Percentiles rank a stretch among this genome's conserved stretches.
These are phyloP conservation scores for Phytopythium sindhum DNA, from an alignment of 352 stramenopile genomes.

Conservation along the genomic window DNA sequence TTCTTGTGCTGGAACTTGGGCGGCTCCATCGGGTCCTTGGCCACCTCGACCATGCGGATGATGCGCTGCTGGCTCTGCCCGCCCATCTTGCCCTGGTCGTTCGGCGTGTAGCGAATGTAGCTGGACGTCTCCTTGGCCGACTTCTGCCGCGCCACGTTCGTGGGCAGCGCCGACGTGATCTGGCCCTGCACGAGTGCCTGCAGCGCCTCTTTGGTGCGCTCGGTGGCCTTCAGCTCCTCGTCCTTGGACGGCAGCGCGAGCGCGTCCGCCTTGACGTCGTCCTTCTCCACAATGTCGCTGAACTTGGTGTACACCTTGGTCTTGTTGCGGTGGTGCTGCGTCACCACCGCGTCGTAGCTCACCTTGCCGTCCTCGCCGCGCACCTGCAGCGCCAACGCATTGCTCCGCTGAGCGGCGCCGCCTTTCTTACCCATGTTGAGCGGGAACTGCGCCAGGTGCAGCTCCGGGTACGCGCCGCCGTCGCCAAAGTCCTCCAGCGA, in stretches of 20 bases:
- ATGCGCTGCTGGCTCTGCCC: slow-evolving; percentile 89
- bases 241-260: slow-evolving; percentile 44
- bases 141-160: slow-evolving; percentile 88
- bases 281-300: slow-evolving; percentile 91
- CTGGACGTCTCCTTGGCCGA: slow-evolving; percentile 76
- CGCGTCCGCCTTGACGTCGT: slow-evolving; percentile 56
- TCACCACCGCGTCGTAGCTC: slow-evolving; percentile 97
- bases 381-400: slow-evolving; percentile 91
- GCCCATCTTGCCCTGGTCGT: slow-evolving; percentile 69
- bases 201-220: slow-evolving; percentile 83
- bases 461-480: slow-evolving; percentile 97
- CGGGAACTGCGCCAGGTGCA: slow-evolving; percentile 97
- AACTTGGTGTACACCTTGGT: slow-evolving; percentile 94
- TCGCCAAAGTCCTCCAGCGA: slow-evolving; percentile 93
- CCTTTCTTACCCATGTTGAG: slow-evolving; percentile 93
- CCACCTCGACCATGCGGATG: slow-evolving; percentile 98
- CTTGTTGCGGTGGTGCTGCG: slow-evolving; percentile 94
- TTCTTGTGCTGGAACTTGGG: slow-evolving; percentile 99
- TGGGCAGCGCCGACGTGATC: slow-evolving; percentile 80
- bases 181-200: slow-evolving; percentile 89
- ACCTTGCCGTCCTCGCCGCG: slow-evolving; percentile 87
- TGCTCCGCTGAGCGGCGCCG: slow-evolving; percentile 27
- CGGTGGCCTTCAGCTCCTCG: slow-evolving; percentile 69
- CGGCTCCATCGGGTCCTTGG: slow-evolving; percentile 98
- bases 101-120: slow-evolving; percentile 85